Evolutionary conservation across 2,329 filamentous ascomycete species (phyloP).

Genomic region (Monosporascus sp.): DNA sequence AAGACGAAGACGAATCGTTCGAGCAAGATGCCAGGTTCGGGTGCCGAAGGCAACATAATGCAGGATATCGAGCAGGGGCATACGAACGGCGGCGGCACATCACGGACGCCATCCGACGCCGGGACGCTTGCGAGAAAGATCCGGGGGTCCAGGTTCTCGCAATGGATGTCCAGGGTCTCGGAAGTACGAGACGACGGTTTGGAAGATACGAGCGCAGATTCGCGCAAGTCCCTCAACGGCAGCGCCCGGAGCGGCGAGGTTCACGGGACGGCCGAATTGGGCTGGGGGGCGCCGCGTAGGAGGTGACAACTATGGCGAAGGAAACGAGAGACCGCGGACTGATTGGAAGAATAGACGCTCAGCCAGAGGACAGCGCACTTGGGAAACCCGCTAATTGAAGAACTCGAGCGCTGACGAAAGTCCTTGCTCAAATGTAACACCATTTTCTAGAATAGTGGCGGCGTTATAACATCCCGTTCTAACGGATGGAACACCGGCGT

Average conservation of each 20-base stretch:
- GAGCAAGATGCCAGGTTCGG: conserved; percentile 26
- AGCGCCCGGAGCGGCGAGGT: conserved; percentile 13
- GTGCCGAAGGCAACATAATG: conserved; percentile 31
- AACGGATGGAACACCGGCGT: no score
- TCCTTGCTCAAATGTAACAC: no score
- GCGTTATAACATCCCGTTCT: no score
- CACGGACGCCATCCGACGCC: conserved; percentile 7
- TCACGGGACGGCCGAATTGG: conserved; percentile 15
- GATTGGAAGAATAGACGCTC: no score
- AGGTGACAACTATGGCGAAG: no score
- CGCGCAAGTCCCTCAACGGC: conserved; percentile 8
- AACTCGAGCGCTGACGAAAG: no score
- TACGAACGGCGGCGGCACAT: conserved; percentile 2
- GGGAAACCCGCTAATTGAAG: no score
- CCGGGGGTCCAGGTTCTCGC: conserved; percentile 8
- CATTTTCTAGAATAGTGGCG: no score
- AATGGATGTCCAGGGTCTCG: conserved; percentile 9
- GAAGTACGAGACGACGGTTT: conserved; percentile 15
- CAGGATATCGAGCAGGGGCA: conserved; percentile 27
- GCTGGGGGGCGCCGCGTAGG: no score
- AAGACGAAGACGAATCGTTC: conserved; percentile 19
- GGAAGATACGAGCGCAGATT: background rate
- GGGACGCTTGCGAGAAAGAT: conserved; percentile 8
- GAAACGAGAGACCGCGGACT: no score
- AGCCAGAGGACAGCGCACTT: no score